Evolutionary conservation across 139 green algal species (phyloP).

Genomic region (Pycnococcus provasolii): DNA sequence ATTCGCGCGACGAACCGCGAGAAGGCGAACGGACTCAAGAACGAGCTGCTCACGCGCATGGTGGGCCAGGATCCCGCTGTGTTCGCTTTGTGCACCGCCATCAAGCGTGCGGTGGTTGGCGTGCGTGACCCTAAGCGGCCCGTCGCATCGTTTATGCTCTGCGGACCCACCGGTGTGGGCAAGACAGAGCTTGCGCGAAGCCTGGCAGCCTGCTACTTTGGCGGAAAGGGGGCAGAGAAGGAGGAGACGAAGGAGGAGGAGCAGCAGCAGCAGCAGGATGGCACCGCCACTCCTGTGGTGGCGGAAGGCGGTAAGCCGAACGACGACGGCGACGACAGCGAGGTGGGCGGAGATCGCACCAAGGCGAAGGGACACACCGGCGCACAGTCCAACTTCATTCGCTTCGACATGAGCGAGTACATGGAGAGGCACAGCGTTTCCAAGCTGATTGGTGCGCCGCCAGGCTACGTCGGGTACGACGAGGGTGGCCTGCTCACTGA

Average conservation of each 20-base stretch:
- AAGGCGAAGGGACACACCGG: constrained; percentile 37
- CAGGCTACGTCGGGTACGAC: constrained; percentile 61
- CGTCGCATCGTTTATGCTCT: constrained; percentile 63
- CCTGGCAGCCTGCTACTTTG: constrained; percentile 36
- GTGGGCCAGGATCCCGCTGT: constrained; percentile 65
- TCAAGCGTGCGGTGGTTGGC: constrained; percentile 44
- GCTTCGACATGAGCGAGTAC: constrained; percentile 62
- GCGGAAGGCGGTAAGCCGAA: too few species aligned
- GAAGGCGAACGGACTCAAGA: constrained; percentile 36
- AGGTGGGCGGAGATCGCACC: too few species aligned
- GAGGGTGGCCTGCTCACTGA: constrained; percentile 71
- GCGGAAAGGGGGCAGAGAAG: not conserved
- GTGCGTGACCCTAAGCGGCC: constrained; percentile 50
- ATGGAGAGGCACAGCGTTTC: constrained; percentile 65
- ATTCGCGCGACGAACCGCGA: constrained; percentile 46
- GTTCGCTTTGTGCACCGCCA: constrained; percentile 37
- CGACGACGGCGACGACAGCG: too few species aligned
- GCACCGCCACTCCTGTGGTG: not conserved
- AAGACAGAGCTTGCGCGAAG: constrained; percentile 70
- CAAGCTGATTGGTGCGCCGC: constrained; percentile 63
- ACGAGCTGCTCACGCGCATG: constrained; percentile 41
- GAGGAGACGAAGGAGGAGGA: not conserved
- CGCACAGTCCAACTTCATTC: constrained; percentile 42
- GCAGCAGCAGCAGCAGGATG: not conserved
- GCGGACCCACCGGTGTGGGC: constrained; percentile 66